phyloP scores from a whole-genome alignment of 2,329 filamentous ascomycete genomes.

The Colletotrichum costaricense region DNA sequence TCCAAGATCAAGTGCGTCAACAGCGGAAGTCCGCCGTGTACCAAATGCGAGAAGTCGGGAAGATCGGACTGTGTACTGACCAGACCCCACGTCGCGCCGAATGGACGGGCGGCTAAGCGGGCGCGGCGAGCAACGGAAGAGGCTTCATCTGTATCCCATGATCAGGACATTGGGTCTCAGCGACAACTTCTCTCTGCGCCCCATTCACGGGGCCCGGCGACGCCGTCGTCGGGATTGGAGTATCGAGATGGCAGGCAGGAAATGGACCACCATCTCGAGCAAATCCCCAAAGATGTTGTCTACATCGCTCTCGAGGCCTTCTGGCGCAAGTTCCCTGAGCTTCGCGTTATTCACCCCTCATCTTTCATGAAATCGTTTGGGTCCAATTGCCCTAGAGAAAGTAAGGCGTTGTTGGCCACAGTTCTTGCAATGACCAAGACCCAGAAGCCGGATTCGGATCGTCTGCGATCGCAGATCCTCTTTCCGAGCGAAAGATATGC shows the following conservation, averaged over 20 bases:
- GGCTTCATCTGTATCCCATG: not conserved
- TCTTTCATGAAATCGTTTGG: conserved; percentile 43
- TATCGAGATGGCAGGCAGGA: not conserved
- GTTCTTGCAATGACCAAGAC: conserved; percentile 44
- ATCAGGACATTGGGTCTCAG: conserved; percentile 11
- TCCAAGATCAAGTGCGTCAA: conserved; percentile 51
- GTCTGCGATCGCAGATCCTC: conserved; percentile 42
- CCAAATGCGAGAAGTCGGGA: conserved; percentile 43
- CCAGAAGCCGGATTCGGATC: conserved; percentile 46
- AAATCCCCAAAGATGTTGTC: conserved; percentile 40
- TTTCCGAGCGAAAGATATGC: conserved; percentile 47
- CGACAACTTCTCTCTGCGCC: conserved; percentile 16
- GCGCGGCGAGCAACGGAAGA: conserved; percentile 24
- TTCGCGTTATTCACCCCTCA: conserved; percentile 47
- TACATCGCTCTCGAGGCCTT: conserved; percentile 48
- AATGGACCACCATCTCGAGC: conserved; percentile 39
- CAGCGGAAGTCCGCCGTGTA: conserved; percentile 44
- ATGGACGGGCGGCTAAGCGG: conserved; percentile 15
- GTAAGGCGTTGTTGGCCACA: conserved; percentile 44
- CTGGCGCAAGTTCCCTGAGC: conserved; percentile 47
- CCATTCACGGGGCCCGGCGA: conserved; percentile 23
- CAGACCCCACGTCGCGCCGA: conserved; percentile 34
- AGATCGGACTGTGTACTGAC: conserved; percentile 42
- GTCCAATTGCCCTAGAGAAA: conserved; percentile 38
- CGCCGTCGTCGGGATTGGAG: conserved; percentile 1